Evolutionary conservation across 768 basidiomycete genomes (phyloP), one percentile per base, ranked within the genome.

Genomic region (Suillus subalutaceus): DNA sequence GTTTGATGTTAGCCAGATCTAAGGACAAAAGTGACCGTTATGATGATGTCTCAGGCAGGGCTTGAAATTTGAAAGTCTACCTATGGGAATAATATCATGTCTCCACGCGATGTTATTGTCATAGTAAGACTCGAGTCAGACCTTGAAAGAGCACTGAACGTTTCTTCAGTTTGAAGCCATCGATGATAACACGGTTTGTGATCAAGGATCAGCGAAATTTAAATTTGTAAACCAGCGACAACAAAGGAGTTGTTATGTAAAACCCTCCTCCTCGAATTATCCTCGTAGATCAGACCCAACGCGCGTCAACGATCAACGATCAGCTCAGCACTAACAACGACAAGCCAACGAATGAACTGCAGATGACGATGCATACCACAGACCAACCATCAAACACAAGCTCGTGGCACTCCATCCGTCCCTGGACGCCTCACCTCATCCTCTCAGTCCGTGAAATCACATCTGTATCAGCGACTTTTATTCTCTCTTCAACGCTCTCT

Each of bases 401-500:
- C 0, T 77, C 80, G 60, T 94, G 92, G 92, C 88, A 87, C 66
- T 80, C 89, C 13, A 88, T 94, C 69, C 85, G 91, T 16, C 93
- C 92, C 8, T 93, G 91, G 89, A 82, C 84, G 6, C 88, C 89
- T 44, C 87, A 86, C 40, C 80, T 94, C n/a, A 83, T 86, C 1
- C 85, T 94, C 16, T 79, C 84, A 15, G 90, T 93, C 50, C 84
- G 87, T 52, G 93, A 94, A 80, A 88, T 94, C 61, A 92, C 93
- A 30, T 94, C 93, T 0, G 93, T 94, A 41, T 77, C 77, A 12
- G 91, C 86, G 10, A 93, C 92, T 0, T 93, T 94, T 72, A 84
- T 90, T 66, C 83, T 94, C 30, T 87, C 87, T 0, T 86, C 89
- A 10, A 78, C 80, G 4, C 75, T 84, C 40, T 23, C 62, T 63